phyloP scores from a whole-genome alignment of 768 basidiomycete species.

The Auriscalpium orientale region DNA sequence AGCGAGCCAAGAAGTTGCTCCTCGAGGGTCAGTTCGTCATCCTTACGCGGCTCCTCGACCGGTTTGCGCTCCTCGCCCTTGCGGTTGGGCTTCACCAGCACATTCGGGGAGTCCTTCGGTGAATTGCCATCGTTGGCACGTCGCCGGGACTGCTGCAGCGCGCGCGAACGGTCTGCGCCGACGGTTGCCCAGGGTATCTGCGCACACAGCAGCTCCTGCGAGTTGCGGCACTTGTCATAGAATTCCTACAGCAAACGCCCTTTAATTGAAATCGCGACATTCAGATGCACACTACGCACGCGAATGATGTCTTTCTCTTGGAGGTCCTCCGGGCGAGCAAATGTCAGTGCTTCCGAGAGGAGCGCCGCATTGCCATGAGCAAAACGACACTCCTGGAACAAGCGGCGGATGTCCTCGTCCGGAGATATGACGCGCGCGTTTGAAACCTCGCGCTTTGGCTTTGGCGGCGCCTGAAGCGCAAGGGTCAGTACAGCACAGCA shows the following conservation, averaged over 20 bases:
- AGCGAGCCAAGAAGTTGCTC: conserved; percentile 69
- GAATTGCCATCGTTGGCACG: neutral
- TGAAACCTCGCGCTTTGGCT: conserved; percentile 18
- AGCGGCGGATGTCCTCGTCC: conserved; percentile 77
- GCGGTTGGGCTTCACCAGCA: neutral
- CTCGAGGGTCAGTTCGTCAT: conserved; percentile 52
- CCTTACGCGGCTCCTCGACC: conserved; percentile 16
- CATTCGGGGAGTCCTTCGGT: conserved; percentile 1
- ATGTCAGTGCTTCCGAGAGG: conserved; percentile 61
- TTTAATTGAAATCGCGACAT: neutral
- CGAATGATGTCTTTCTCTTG: conserved; percentile 54
- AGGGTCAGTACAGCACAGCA: neutral
- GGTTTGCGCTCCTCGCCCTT: conserved; percentile 1
- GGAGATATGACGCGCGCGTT: conserved; percentile 49
- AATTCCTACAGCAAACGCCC: conserved; percentile 59
- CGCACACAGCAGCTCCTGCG: conserved; percentile 77
- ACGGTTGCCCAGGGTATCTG: conserved; percentile 91
- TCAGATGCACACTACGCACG: conserved; percentile 31
- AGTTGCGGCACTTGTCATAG: conserved; percentile 65
- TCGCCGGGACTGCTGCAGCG: conserved; percentile 10
- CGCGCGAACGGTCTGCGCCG: conserved; percentile 65
- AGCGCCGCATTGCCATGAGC: conserved; percentile 75
- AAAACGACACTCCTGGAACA: conserved; percentile 82
- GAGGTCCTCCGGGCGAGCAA: conserved; percentile 65
- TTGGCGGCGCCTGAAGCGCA: conserved; percentile 4